Evolutionary conservation across 805 yeast genomes (phyloP), one percentile per base, ranked within the genome.

Genomic region (Kodamaea jinghongensis): DNA sequence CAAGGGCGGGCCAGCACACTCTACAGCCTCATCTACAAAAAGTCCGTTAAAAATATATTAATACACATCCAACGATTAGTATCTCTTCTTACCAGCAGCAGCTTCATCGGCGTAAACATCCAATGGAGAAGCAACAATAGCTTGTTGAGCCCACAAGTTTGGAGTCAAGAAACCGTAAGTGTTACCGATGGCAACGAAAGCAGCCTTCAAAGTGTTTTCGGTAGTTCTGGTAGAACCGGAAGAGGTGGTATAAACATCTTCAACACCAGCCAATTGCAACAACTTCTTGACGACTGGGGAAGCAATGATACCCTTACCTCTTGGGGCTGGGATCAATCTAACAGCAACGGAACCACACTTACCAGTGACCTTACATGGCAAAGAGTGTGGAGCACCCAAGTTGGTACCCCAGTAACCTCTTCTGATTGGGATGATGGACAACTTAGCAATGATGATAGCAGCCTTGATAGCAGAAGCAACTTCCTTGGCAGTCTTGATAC

Each of bases 371-470:
- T 93, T 93, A 77, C 83, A 75, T 66, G 96, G 91, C 70, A 91
- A 84, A 58, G 99, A 86, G 86, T 93, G 99, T 70, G 99, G 99
- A 75, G 86, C 85, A 84, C 99, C 99, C 76, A 93, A 86, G 83
- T 89, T 88, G 73, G 96, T 76, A 78, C 99, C 99, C 99, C 99
- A 93, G 93, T 93, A 93, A 81, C 99, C 99, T 84, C 99, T 89
- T 85, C 99, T 91, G 80, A 93, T 91, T 71, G 99, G 99, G 72
- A 93, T 89, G 76, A 93, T 85, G 60, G 96, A 85, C 69, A 93
- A 83, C 83, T 93, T 93, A 74, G 99, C 99, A 70, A 93, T 89
- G 82, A 89, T 82, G 79, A 93, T 91, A 65, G 98, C 99, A 64
- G 98, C 96, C 79, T 96, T 89, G 81, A 93, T 93, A 71, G 99